Evolutionary conservation across 2,329 filamentous ascomycete species (phyloP).

Genomic region (Penicillium fuscoglaucum): DNA sequence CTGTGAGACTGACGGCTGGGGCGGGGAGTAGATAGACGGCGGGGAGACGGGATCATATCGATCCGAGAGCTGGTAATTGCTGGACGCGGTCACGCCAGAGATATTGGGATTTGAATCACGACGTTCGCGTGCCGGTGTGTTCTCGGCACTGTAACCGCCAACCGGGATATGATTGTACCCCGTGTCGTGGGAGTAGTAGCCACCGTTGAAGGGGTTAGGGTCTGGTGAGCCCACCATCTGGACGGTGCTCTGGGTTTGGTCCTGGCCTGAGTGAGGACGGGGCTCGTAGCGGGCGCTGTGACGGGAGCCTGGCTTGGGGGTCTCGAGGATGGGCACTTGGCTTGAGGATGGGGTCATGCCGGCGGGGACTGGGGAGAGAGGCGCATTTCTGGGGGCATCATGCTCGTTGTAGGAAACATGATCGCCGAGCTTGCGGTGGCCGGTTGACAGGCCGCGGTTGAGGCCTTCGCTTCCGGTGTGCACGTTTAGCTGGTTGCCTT

Average conservation of each 20-base stretch:
- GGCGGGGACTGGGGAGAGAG: conserved; percentile 20
- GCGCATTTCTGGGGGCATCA: conserved; percentile 7
- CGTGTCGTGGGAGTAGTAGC: conserved; percentile 15
- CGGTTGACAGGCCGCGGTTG: conserved; percentile 41
- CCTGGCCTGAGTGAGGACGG: conserved; percentile 10
- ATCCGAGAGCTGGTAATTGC: conserved; percentile 20
- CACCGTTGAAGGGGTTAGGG: conserved; percentile 16
- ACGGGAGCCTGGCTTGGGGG: conserved; percentile 25
- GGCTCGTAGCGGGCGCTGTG: conserved; percentile 25
- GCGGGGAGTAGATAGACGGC: conserved; percentile 74
- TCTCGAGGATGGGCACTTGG: conserved; percentile 29
- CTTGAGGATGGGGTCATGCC: conserved; percentile 25
- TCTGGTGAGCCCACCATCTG: conserved; percentile 20
- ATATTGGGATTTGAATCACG: conserved; percentile 62
- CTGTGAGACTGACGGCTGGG: conserved; percentile 5
- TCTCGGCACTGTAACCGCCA: background rate
- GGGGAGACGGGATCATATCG: conserved; percentile 72
- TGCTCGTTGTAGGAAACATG: conserved; percentile 21
- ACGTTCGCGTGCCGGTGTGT: conserved; percentile 67
- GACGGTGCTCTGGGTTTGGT: conserved; percentile 6
- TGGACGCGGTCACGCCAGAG: conserved; percentile 53
- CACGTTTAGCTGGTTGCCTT: conserved; percentile 25
- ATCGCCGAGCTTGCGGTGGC: conserved; percentile 37
- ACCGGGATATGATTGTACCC: conserved; percentile 19
- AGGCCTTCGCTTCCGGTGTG: conserved; percentile 21